phyloP scores from a whole-genome alignment of 768 basidiomycete species.

The Tubosaeta sp. region DNA sequence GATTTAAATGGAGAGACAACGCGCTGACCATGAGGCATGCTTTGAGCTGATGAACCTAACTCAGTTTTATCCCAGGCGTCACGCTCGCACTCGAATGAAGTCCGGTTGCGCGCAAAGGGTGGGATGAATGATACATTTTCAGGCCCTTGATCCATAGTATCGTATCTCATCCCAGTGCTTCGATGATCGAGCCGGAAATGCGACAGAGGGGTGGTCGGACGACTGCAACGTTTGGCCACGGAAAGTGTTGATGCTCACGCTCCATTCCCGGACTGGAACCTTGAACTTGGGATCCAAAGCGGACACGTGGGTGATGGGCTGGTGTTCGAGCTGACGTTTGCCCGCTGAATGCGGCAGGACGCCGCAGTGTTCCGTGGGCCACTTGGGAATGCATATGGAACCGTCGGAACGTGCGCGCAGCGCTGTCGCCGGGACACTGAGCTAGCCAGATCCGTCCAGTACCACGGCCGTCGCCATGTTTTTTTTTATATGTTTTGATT shows the following conservation, averaged over 20 bases:
- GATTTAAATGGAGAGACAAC: constrained; percentile 15
- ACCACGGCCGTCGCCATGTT: neutral
- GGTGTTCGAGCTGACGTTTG: neutral
- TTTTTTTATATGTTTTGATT: neutral
- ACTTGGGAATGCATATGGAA: neutral
- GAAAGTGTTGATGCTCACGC: neutral
- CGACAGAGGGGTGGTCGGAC: neutral
- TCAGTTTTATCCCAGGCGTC: constrained; percentile 2
- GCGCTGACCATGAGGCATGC: constrained; percentile 23
- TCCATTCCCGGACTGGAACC: neutral
- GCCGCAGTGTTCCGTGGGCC: neutral
- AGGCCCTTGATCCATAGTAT: neutral
- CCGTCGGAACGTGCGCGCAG: neutral
- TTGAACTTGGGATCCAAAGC: neutral
- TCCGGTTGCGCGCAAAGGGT: neutral
- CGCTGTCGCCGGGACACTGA: neutral
- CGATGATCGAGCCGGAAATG: neutral
- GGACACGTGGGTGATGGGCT: neutral
- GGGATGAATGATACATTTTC: neutral
- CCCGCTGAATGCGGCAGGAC: neutral
- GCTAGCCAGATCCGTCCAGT: neutral
- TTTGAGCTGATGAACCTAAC: constrained; percentile 16
- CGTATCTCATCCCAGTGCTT: neutral
- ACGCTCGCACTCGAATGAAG: neutral
- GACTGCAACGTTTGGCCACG: neutral